A percentile compares a stretch with the other conserved stretches of the same genome.
These are phyloP conservation scores for Pseudogymnoascus sp. DNA, from an alignment of 2,329 filamentous ascomycete genomes.

Conservation along the genomic window DNA sequence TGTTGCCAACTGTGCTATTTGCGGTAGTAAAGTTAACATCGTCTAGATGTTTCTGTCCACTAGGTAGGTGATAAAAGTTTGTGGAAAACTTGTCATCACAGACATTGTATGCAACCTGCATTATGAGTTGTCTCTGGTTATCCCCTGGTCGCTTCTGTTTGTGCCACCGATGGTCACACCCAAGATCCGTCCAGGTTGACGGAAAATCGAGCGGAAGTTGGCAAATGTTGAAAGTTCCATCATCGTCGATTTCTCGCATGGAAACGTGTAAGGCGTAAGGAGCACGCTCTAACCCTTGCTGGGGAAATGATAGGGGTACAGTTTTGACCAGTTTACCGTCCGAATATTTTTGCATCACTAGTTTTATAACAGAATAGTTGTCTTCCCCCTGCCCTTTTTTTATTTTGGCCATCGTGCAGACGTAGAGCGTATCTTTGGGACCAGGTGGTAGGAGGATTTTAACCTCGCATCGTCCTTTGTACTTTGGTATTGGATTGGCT, in stretches of 20 bases:
- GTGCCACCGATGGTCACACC: constrained; percentile 6
- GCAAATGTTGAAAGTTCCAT: background rate
- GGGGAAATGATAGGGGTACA: background rate
- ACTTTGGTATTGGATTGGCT: background rate
- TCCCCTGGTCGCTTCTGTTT: background rate
- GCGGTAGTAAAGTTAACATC: constrained; percentile 3
- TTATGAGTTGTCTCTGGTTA: background rate
- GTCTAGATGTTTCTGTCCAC: constrained; percentile 3
- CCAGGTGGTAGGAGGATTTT: background rate
- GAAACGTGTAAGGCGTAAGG: background rate
- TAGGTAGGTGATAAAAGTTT: constrained; percentile 4
- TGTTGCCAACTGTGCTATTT: background rate
- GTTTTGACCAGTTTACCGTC: background rate
- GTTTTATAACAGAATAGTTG: background rate
- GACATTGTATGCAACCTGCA: constrained; percentile 1
- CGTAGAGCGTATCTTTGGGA: background rate
- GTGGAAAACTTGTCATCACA: constrained; percentile 5
- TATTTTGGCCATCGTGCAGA: background rate
- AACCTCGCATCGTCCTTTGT: background rate
- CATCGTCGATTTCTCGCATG: constrained; percentile 7
- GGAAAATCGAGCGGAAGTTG: background rate
- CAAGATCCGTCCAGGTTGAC: background rate
- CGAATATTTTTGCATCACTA: constrained; percentile 6
- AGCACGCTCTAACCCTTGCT: background rate
- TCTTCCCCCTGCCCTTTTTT: background rate